phyloP scores from a whole-genome alignment of 495 filamentous ascomycete genomes.

The Ascodesmis nigricans region DNA sequence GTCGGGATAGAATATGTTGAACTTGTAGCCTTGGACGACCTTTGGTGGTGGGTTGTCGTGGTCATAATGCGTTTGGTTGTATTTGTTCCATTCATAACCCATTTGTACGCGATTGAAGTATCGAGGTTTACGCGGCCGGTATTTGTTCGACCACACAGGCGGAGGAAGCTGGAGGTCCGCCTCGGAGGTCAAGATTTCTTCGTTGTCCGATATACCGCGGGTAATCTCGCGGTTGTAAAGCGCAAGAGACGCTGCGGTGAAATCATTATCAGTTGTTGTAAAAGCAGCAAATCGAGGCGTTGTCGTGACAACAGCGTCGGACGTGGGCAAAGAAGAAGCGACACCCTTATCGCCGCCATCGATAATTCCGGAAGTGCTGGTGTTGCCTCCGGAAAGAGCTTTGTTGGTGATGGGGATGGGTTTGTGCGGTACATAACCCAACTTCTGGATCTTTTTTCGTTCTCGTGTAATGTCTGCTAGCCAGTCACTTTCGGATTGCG shows the following conservation, averaged over 20 bases:
- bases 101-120: conserved; percentile 98
- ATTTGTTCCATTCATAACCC: conserved; percentile 99
- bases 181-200: conserved; percentile 89
- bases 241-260: conserved; percentile 74
- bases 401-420: conserved; percentile 31
- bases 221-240: conserved; percentile 86
- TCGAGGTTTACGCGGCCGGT: conserved; percentile 76
- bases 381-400: conserved; percentile 7
- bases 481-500: conserved; percentile 39
- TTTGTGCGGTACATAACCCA: conserved; percentile 45
- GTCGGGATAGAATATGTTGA: conserved; percentile 98
- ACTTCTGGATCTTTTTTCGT: conserved; percentile 39
- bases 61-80: conserved; percentile 99
- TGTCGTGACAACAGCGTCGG: conserved; percentile 26
- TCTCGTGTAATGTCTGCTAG: conserved; percentile 38
- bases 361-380: conserved; percentile 23
- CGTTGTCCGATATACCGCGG: conserved; percentile 73
- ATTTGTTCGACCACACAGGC: conserved; percentile 71
- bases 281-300: conserved; percentile 52
- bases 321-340: conserved; percentile 30
- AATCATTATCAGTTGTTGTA: conserved; percentile 54
- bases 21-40: conserved; percentile 96
- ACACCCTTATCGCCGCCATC: no score
- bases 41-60: conserved; percentile 96
- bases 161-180: conserved; percentile 49